Evolutionary conservation across 2,329 filamentous ascomycete genomes (phyloP), one percentile per base, ranked within the genome.

Genomic region (Neonectria coccinea): DNA sequence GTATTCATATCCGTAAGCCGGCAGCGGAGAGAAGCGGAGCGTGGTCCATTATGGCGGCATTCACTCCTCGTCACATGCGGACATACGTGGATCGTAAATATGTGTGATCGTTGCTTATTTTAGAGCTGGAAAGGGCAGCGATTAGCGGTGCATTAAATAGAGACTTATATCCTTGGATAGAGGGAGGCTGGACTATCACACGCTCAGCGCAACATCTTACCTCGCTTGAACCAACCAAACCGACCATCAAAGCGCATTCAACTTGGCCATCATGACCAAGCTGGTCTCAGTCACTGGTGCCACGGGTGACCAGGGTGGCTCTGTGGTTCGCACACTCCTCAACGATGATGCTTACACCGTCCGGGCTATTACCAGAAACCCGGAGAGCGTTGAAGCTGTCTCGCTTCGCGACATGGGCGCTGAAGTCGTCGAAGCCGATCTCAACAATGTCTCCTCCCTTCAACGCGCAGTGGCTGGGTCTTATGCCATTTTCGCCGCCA

Each of bases 261-360:
- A 36, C 29, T 20, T 51, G 4, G 20, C 27, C 50, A 82, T 78
- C 0, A 77, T 83, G 64, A 74, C 77, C 71, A 73, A 62, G 33
- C 56, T 73, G n/a, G 56, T 74, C 18, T 68, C 69, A 10, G 74
- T 80, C 5, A 76, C 80, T 56, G 80, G 80, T 33, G 78, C 78
- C 36, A 82, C 80, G 3, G 80, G 80, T 36, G 72, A 73, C 56
- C 80, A 84, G 67, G 82, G 81, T 31, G 77, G 77, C 22, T 80
- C 79, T n/a, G 78, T 83, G 11, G 74, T 81, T 56, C 56, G 67
- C 3, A 70, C 74, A 20, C 77, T 83, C 61, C 77, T 84, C 53
- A 72, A 72, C 31, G 77, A 84, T 71, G 67, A 80, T 0, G 67
- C 67, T 8, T 75, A 79, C 42, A 75, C 67, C 4, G 70, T 83